These are phyloP conservation scores for Knoxdaviesia proteae DNA, from an alignment of 2,329 filamentous ascomycete species.

Conservation along the genomic window DNA sequence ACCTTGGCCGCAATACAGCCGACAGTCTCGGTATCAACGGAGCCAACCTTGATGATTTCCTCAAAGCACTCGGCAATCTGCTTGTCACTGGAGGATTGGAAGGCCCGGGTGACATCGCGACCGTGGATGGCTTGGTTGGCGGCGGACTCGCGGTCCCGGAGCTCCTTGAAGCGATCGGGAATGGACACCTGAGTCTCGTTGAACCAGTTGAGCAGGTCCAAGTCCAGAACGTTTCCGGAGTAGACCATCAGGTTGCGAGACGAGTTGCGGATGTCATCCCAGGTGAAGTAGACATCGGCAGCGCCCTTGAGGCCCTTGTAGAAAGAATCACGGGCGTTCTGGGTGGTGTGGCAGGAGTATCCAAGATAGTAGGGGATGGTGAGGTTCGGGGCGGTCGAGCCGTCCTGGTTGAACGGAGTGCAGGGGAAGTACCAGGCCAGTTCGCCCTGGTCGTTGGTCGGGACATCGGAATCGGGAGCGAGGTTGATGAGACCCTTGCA, in stretches of 20 bases:
- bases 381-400: conserved; percentile 55
- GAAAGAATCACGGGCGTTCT: conserved; percentile 46
- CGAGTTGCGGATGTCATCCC: conserved; percentile 78
- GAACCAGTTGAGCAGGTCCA: conserved; percentile 80
- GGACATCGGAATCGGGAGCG: conserved; percentile 52
- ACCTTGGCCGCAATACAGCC: conserved; percentile 96
- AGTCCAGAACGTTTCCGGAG: conserved; percentile 78
- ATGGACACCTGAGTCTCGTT: conserved; percentile 59
- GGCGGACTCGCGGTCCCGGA: conserved; percentile 44
- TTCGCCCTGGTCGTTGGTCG: conserved; percentile 49
- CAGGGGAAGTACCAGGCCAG: conserved; percentile 97
- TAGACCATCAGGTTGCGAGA: conserved; percentile 86
- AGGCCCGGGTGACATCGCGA: conserved; percentile 72
- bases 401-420: conserved; percentile 79
- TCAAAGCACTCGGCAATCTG: conserved; percentile 68
- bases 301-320: conserved; percentile 45
- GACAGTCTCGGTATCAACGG: conserved; percentile 85
- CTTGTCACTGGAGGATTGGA: conserved; percentile 63
- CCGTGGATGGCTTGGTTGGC: conserved; percentile 49
- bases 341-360: conserved; percentile 72
- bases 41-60: conserved; percentile 88
- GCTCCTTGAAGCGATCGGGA: conserved; percentile 57
- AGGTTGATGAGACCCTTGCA: conserved; percentile 79
- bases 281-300: conserved; percentile 89
- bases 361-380: conserved; percentile 62